Evolutionary conservation across 2,329 filamentous ascomycete genomes (phyloP), one percentile per base, ranked within the genome.

Genomic region (Fusarium pininemorale): DNA sequence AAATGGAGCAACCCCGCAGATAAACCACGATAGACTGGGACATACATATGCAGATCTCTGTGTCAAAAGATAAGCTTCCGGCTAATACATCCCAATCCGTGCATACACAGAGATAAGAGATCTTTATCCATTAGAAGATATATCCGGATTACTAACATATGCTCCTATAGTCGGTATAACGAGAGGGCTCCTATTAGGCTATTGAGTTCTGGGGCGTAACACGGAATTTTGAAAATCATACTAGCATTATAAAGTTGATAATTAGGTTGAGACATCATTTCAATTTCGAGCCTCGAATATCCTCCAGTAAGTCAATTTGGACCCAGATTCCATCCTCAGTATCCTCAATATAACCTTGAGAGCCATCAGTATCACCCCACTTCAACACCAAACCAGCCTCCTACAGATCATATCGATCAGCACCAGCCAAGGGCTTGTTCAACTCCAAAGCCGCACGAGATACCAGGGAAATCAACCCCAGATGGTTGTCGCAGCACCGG

Each of bases 131-230:
- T 24, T 6, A 14, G 3, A 24, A 7, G 1, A 18, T 51, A 51
- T 18, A 51, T 32, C 15, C 15, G 28, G 22, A 24, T 51, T 32
- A 3, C 7, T 18, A 14, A 32, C 3, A 16, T 12, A 8, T 28
- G 1, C 14, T 42, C 1, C 1, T 1, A 20, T 13, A 28, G 44
- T 7, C 8, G 8, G 8, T 5, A 1, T 10, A 10, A 20, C 3
- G 6, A 28, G 16, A 5, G 6, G 3, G 7, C 10, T 4, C 3
- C 41, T 10, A 24, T n/a, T n/a, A 42, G 22, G 22, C 22, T 15
- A 16, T 7, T 7, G 2, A 44, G 41, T 44, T 44, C 14, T 42
- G n/a, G n/a, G n/a, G 0, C 1, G 4, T 5, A 22, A 44, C 22
- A n/a, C 22, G 22, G 7, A 37, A 37, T 37, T 16, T 4, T 16